Base-by-base conservation (phyloP, 75 land plant species). In the Ceratopteris richardii region DNA sequence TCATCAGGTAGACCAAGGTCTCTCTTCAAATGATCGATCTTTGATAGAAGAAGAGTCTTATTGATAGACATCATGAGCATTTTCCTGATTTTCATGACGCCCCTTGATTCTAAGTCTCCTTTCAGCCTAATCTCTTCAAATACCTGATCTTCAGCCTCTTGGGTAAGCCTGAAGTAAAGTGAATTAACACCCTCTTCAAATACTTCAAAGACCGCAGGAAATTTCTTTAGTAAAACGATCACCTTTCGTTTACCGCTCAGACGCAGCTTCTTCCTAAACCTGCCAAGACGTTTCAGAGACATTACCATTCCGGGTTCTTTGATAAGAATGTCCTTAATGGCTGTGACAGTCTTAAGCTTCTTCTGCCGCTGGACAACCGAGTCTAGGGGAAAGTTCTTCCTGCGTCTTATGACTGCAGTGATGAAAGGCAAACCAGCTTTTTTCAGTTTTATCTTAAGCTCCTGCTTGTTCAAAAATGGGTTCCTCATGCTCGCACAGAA, bases 11-110 rank as follows among this genome's bases (percentile, higher is more conserved):
- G 80, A 11, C 98, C 98, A 7, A 94, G 51, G 58, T 94, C 98
- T 33, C 62, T 63, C 58, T 56, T 78, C 61, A 94, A 77, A 73
- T 94, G 98, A 18, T 64, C 73, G 36, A 94, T 94, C 70, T 86
- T 89, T 46, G 79, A 79, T 63, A 89, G 40, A 28, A 80, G 62
- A 27, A 94, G 77, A 66, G 85, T 72, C 53, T 79, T 83, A 4
- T 90, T 96, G n/a, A 83, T 21, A 0, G 96, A 86, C 98, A 94
- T 94, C 98, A 94, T 94, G 28, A 94, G 39, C 43, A 94, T 66
- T 57, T 94, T 94, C 73, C 96, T 65, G 66, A 94, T 39, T 66
- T 85, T 94, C 13, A 54, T 48, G 30, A 89, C 88, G 52, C 81
- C 26, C 26, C 64, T 18, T 31, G 56, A 82, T 68, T 94, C 98